Conservation (phyloP, 176 grass and related monocot genomes). For the Oryza longistaminata region DNA sequence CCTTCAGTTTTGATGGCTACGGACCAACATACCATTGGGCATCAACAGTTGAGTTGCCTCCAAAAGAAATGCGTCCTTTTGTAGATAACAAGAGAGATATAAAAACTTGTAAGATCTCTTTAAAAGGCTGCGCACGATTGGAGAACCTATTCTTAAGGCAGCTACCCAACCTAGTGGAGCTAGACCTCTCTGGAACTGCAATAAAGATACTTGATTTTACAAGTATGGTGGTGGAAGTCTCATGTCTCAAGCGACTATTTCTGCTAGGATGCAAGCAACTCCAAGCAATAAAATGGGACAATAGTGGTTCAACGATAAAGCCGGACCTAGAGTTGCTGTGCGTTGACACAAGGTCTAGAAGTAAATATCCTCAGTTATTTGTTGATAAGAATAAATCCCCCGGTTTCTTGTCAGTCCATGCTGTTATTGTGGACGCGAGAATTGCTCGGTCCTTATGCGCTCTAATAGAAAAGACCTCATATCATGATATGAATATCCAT, state of each 20-base stretch:
- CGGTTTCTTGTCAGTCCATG: neutral
- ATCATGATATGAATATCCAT: neutral
- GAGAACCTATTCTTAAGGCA: too few relatives aligned
- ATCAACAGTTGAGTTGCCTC: too few relatives aligned
- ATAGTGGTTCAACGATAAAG: neutral
- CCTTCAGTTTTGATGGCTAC: too few relatives aligned
- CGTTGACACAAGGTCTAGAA: slow-evolving; percentile 2
- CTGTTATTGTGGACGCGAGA: neutral
- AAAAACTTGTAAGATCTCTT: too few relatives aligned
- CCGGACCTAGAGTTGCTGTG: neutral
- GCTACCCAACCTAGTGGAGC: too few relatives aligned
- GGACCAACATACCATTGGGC: too few relatives aligned
- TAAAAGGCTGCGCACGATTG: too few relatives aligned
- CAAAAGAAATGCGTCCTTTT: too few relatives aligned
- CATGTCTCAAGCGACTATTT: neutral
- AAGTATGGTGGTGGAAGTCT: too few relatives aligned
- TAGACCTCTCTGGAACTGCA: too few relatives aligned
- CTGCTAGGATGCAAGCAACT: neutral
- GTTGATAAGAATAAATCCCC: neutral
- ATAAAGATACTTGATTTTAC: too few relatives aligned
- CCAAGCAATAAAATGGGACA: neutral
- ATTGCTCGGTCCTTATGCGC: neutral
- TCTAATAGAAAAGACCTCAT: fast-evolving
- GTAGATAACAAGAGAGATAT: too few relatives aligned
- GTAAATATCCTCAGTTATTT: neutral